Percentiles rank a stretch among this genome's conserved stretches.
Conservation (phyloP, 2,329 filamentous ascomycete genomes). For the Cercospora zeae-maydis region DNA sequence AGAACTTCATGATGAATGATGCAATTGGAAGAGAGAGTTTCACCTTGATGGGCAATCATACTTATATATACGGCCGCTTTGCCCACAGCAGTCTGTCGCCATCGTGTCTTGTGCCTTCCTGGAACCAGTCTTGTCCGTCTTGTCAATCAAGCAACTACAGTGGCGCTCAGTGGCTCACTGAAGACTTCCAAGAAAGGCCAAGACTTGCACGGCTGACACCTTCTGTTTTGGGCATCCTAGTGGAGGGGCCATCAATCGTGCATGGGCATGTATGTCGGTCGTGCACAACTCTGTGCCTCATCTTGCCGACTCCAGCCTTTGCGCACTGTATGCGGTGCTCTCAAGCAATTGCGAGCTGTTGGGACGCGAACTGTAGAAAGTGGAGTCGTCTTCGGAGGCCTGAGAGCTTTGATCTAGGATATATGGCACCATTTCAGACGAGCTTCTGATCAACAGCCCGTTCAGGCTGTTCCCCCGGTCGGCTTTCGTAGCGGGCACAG, state of each 20-base stretch:
- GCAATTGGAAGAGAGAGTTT: background rate
- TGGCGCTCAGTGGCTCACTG: background rate
- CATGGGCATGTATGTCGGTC: background rate
- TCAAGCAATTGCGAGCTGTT: background rate
- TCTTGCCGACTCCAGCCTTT: background rate
- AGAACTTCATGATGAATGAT: constrained; percentile 7
- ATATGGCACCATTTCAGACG: background rate
- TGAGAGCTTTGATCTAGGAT: background rate
- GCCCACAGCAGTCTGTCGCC: background rate
- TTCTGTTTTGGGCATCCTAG: constrained; percentile 5
- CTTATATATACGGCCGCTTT: background rate
- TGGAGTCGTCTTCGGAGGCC: background rate
- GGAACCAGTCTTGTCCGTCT: background rate
- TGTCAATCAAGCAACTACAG: constrained; percentile 4
- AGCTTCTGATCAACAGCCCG: background rate
- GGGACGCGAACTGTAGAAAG: background rate
- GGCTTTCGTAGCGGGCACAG: background rate
- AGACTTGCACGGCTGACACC: background rate
- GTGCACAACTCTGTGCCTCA: background rate
- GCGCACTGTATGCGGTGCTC: background rate
- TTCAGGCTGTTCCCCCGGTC: background rate
- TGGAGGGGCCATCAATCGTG: background rate
- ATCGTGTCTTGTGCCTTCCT: background rate
- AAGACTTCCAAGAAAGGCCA: constrained; percentile 10
- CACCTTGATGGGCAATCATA: constrained; percentile 2